Evolutionary conservation across 768 basidiomycete genomes (phyloP).

Genomic region (Boletus barrowsii): DNA sequence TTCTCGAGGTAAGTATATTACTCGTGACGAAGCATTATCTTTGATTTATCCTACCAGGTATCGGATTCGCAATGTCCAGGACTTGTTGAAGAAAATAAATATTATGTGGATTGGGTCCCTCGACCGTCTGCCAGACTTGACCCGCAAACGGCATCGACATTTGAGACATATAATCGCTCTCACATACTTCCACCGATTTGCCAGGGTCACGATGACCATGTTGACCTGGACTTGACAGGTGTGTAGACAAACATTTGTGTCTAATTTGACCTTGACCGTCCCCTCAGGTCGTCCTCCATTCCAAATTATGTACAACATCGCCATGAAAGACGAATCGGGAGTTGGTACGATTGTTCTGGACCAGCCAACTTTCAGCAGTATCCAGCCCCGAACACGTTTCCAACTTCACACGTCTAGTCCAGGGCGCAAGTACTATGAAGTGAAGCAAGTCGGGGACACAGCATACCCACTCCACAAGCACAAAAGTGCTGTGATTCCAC

Average conservation of each 20-base stretch:
- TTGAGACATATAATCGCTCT: slow-evolving; percentile 66
- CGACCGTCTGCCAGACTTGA: slow-evolving; percentile 73
- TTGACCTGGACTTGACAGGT: slow-evolving; percentile 83
- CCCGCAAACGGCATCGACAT: slow-evolving; percentile 50
- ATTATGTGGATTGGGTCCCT: slow-evolving; percentile 75
- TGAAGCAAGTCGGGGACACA: slow-evolving; percentile 83
- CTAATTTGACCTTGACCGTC: neutral
- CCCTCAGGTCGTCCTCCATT: slow-evolving; percentile 81
- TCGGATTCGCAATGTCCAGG: slow-evolving; percentile 86
- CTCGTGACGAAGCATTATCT: neutral
- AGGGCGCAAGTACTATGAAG: slow-evolving; percentile 85
- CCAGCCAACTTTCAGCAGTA: slow-evolving; percentile 81
- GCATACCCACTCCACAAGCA: slow-evolving; percentile 77
- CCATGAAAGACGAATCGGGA: slow-evolving; percentile 62
- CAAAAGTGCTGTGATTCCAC: slow-evolving; percentile 60
- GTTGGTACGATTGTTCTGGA: slow-evolving; percentile 69
- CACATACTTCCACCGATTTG: slow-evolving; percentile 76
- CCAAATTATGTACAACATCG: slow-evolving; percentile 88
- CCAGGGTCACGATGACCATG: slow-evolving; percentile 75
- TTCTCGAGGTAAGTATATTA: slow-evolving; percentile 53
- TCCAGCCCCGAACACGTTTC: slow-evolving; percentile 75
- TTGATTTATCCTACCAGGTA: slow-evolving; percentile 47
- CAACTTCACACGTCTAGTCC: slow-evolving; percentile 75
- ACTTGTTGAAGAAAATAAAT: slow-evolving; percentile 54
- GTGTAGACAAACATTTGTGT: slow-evolving; percentile 9